Percentiles rank a stretch among this genome's conserved stretches.
These are phyloP conservation scores for Suillus clintonianus DNA, from an alignment of 768 basidiomycete species.

Conservation along the genomic window DNA sequence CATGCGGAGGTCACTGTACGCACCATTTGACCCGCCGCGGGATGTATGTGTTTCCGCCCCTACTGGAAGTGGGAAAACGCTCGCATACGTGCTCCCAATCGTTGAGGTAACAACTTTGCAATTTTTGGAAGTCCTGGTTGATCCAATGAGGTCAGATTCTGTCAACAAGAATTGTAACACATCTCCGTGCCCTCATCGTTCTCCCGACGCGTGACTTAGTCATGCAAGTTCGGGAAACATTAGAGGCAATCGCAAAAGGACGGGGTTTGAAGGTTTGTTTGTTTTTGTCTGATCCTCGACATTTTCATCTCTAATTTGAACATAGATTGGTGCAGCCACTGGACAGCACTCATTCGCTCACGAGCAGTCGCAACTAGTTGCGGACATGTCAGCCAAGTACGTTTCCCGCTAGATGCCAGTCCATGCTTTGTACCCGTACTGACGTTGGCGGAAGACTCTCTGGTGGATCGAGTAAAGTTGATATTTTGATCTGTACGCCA, in stretches of 20 bases:
- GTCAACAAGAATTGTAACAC: slow-evolving; percentile 72
- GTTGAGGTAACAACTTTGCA: slow-evolving; percentile 60
- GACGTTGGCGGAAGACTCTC: slow-evolving; percentile 47
- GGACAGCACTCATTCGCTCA: slow-evolving; percentile 94
- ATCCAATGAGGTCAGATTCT: slow-evolving; percentile 53
- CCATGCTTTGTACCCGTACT: background rate
- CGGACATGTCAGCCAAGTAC: slow-evolving; percentile 55
- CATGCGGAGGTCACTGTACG: slow-evolving; percentile 53
- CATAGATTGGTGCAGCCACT: slow-evolving; percentile 75
- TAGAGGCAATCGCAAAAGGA: slow-evolving; percentile 83
- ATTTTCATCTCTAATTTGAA: slow-evolving; percentile 9
- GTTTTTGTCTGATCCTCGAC: background rate
- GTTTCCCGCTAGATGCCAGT: slow-evolving; percentile 12
- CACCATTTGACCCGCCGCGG: slow-evolving; percentile 62
- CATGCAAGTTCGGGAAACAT: slow-evolving; percentile 87
- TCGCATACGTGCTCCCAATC: slow-evolving; percentile 94
- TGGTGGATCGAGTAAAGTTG: slow-evolving; percentile 90
- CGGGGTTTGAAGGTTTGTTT: slow-evolving; percentile 75
- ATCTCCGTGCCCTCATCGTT: slow-evolving; percentile 85
- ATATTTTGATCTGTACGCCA: slow-evolving; percentile 94
- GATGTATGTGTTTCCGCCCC: slow-evolving; percentile 96
- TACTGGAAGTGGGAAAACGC: slow-evolving; percentile 96
- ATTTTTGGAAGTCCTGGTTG: background rate
- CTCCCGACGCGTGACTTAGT: slow-evolving; percentile 95
- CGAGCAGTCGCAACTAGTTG: slow-evolving; percentile 82